phyloP scores from a whole-genome alignment of 2,329 filamentous ascomycete genomes.

The Aspergillus neoniger region DNA sequence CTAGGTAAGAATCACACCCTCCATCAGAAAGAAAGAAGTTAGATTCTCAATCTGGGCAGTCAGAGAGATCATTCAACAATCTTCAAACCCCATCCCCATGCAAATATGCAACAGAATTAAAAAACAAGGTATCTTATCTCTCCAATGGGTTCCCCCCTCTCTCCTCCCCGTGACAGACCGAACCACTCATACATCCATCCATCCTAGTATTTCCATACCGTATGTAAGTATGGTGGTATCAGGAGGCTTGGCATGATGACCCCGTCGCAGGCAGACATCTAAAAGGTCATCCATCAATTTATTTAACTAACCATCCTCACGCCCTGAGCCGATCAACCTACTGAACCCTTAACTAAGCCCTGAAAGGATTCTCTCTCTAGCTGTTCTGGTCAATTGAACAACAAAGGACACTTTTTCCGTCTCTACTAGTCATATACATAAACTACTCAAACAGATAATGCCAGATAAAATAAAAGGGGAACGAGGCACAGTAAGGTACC shows the following conservation, averaged over 20 bases:
- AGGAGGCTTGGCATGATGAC: conserved; percentile 1
- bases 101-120: neutral
- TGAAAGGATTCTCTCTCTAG: neutral
- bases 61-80: neutral
- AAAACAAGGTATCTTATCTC: neutral
- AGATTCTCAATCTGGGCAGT: too few species aligned
- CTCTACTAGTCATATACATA: neutral
- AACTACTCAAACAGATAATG: too few species aligned
- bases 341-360: neutral
- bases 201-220: neutral
- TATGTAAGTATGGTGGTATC: neutral
- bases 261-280: neutral
- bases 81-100: neutral
- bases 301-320: neutral
- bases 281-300: neutral
- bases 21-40: too few species aligned
- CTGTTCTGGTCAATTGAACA: neutral
- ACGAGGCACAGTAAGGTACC: conserved; percentile 1
- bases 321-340: neutral
- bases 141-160: neutral
- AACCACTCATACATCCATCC: neutral
- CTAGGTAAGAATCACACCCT: too few species aligned
- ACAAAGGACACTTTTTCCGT: neutral
- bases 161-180: neutral
- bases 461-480: neutral